Percentiles rank a stretch among this genome's conserved stretches.
These are phyloP conservation scores for Phanerochaete sordida DNA, from an alignment of 768 basidiomycete species.

Conservation along the genomic window DNA sequence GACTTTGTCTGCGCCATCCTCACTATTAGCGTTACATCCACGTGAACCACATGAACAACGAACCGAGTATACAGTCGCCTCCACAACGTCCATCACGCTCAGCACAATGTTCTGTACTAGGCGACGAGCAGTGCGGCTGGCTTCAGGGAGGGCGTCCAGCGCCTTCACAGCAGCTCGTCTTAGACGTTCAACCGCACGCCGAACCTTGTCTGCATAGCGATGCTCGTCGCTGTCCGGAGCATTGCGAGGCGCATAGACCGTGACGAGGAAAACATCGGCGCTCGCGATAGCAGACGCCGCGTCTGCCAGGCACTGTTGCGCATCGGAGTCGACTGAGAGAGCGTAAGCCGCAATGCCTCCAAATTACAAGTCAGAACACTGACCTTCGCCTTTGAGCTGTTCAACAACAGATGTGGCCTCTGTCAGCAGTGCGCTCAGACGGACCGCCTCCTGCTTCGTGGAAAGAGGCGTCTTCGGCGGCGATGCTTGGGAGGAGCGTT, in stretches of 20 bases:
- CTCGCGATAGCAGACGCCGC: not conserved
- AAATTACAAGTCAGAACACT: not conserved
- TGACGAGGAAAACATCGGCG: not conserved
- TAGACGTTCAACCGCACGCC: constrained; percentile 57
- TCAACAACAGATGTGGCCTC: constrained; percentile 8
- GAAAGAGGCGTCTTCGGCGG: not conserved
- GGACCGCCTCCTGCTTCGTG: constrained; percentile 1
- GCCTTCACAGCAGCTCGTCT: constrained; percentile 47
- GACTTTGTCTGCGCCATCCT: constrained; percentile 15
- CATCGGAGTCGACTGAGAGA: not conserved
- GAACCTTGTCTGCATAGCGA: constrained; percentile 44
- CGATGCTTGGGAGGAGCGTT: not conserved
- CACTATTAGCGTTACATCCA: not conserved
- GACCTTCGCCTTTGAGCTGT: not conserved
- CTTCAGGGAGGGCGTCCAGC: constrained; percentile 33
- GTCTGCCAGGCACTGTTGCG: not conserved
- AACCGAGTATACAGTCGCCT: constrained; percentile 29
- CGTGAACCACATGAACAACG: constrained; percentile 8
- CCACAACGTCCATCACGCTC: constrained; percentile 31
- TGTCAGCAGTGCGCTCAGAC: constrained; percentile 3
- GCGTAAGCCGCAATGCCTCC: not conserved
- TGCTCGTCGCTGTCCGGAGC: not conserved
- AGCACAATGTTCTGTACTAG: constrained; percentile 31
- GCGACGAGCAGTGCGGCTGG: not conserved
- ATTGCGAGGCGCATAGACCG: not conserved